phyloP scores from a whole-genome alignment of 163 green algal species.

The Prototheca wickerhamii region DNA sequence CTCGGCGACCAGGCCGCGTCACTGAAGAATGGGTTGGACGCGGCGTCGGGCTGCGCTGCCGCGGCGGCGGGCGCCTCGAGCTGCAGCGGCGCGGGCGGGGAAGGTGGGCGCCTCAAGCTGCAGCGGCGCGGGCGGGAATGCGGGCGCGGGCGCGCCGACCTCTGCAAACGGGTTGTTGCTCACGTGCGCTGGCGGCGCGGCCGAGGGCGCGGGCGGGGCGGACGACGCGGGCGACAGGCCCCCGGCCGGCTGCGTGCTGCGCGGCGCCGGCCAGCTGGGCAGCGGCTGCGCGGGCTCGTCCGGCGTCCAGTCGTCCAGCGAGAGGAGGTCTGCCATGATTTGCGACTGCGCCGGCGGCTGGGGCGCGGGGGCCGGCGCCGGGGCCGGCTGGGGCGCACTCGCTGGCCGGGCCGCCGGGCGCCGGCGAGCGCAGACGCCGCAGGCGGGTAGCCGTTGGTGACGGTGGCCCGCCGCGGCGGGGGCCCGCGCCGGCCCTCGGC shows the following conservation, averaged over 20 bases:
- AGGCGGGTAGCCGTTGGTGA: background rate
- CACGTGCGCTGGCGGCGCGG: background rate
- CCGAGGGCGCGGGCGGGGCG: background rate
- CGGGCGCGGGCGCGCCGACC: background rate
- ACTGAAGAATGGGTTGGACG: constrained; percentile 4
- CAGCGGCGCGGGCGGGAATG: background rate
- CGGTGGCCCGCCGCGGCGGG: background rate
- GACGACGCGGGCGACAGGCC: background rate
- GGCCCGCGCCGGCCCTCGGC: background rate
- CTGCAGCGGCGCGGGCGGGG: background rate
- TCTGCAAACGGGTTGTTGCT: constrained; percentile 13
- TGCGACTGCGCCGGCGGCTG: background rate
- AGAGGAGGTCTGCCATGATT: constrained; percentile 7
- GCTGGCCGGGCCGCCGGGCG: background rate
- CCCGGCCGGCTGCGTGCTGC: background rate
- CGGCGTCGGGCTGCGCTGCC: background rate
- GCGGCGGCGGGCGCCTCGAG: background rate
- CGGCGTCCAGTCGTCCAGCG: constrained; percentile 1
- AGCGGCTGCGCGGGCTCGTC: background rate
- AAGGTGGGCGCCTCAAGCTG: background rate
- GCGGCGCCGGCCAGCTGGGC: background rate
- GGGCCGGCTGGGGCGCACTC: background rate
- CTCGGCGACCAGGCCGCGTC: background rate
- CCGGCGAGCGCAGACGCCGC: background rate
- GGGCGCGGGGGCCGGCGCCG: background rate